phyloP scores from a whole-genome alignment of 1,284 basidiomycete species.

The Filobasidium uniguttulatum region DNA sequence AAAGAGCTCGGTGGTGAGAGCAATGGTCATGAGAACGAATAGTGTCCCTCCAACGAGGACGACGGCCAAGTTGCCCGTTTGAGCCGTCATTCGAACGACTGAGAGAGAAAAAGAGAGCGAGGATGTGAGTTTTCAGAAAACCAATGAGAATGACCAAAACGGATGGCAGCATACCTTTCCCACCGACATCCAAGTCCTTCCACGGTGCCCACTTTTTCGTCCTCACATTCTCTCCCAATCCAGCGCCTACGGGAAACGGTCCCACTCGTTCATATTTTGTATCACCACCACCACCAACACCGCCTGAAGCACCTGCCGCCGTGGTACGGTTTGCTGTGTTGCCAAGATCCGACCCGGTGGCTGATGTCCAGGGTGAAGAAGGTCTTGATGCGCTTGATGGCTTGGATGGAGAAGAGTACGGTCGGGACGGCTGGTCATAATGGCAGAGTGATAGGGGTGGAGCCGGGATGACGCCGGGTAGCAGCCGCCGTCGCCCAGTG shows the following conservation, averaged over 20 bases:
- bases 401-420: no score
- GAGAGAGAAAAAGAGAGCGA: no score
- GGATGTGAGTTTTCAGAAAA: background rate
- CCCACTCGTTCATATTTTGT: conserved; percentile 54
- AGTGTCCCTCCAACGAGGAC: conserved; percentile 70
- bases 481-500: no score
- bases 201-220: conserved; percentile 43
- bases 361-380: no score
- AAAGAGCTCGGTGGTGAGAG: conserved; percentile 75
- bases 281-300: no score
- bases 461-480: no score
- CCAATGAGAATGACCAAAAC: background rate
- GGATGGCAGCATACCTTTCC: conserved; percentile 53
- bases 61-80: conserved; percentile 60
- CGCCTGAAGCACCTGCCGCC: no score
- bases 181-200: conserved; percentile 63
- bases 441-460: no score
- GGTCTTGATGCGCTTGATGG: no score
- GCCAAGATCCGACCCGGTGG: no score
- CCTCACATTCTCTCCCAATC: conserved; percentile 42
- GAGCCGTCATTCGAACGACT: conserved; percentile 67
- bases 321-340: no score
- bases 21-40: conserved; percentile 67
- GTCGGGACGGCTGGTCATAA: no score
- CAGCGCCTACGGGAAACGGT: conserved; percentile 64